phyloP scores from a whole-genome alignment of 495 filamentous ascomycete species.

The Staphylotrichum longicolle region DNA sequence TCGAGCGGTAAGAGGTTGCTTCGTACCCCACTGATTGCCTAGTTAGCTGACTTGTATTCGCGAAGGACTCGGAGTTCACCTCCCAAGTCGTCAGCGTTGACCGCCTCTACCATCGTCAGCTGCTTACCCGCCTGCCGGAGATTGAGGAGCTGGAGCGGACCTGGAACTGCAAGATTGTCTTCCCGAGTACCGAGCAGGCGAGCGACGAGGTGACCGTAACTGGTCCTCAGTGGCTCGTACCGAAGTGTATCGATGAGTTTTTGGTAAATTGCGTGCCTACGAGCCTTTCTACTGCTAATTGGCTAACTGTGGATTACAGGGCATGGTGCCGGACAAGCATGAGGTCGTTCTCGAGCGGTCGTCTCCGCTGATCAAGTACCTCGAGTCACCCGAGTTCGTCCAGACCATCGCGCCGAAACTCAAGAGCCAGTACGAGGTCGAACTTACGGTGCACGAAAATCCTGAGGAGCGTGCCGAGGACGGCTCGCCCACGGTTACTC shows the following conservation, averaged over 20 bases:
- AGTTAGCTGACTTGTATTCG: background rate
- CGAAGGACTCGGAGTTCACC: constrained; percentile 91
- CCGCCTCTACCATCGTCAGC: constrained; percentile 89
- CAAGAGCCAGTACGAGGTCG: constrained; percentile 86
- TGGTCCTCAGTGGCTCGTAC: constrained; percentile 95
- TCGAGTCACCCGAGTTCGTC: constrained; percentile 74
- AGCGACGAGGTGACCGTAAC: constrained; percentile 95
- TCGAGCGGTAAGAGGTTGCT: constrained; percentile 62
- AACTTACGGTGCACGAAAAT: constrained; percentile 65
- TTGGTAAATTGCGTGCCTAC: constrained; percentile 54
- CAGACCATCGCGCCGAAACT: constrained; percentile 77
- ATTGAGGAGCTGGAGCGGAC: constrained; percentile 96
- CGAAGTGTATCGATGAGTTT: constrained; percentile 91
- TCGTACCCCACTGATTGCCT: too few species aligned
- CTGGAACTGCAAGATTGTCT: constrained; percentile 97
- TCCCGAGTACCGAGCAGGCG: constrained; percentile 94
- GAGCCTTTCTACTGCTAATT: background rate
- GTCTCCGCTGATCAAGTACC: constrained; percentile 67
- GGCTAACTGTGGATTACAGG: constrained; percentile 42
- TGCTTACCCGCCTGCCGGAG: constrained; percentile 79
- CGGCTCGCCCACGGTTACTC: constrained; percentile 49
- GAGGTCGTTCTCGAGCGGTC: constrained; percentile 80
- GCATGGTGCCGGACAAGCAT: constrained; percentile 95
- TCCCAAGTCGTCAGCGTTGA: constrained; percentile 89
- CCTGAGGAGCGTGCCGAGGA: constrained; percentile 53